Conservation (phyloP, 139 green algal genomes). For the Klebsormidium nitens region DNA sequence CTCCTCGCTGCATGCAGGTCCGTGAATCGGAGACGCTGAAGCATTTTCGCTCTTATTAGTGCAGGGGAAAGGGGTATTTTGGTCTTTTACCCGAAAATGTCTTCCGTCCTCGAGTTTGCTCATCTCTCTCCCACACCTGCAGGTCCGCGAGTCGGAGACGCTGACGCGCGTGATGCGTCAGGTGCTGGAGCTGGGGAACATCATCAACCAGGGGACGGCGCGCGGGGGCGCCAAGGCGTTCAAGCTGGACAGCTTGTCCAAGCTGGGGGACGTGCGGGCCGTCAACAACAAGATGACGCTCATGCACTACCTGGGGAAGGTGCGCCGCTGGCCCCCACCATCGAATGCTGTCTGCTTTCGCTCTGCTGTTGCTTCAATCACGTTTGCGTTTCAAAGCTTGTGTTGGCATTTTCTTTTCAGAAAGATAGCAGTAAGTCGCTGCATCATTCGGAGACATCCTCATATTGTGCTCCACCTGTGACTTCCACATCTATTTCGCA, state of each 20-base stretch:
- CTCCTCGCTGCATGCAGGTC: too few species aligned
- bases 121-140: too few species aligned
- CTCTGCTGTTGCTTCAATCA: neutral
- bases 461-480: neutral
- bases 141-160: constrained; percentile 20
- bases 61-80: too few species aligned
- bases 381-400: neutral
- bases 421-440: neutral
- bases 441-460: neutral
- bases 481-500: neutral
- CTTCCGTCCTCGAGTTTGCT: too few species aligned
- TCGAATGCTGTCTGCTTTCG: neutral
- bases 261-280: constrained; percentile 37
- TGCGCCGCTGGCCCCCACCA: neutral
- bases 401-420: neutral
- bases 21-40: too few species aligned
- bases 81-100: too few species aligned
- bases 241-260: constrained; percentile 40
- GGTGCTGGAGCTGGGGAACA: constrained; percentile 37
- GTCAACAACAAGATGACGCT: constrained; percentile 43
- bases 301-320: constrained; percentile 44
- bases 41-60: too few species aligned
- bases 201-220: constrained; percentile 38
- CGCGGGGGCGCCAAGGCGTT: constrained; percentile 29
- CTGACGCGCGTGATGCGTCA: constrained; percentile 34